These are phyloP conservation scores for Amanita brunnescens DNA, from an alignment of 768 basidiomycete species.

Conservation along the genomic window DNA sequence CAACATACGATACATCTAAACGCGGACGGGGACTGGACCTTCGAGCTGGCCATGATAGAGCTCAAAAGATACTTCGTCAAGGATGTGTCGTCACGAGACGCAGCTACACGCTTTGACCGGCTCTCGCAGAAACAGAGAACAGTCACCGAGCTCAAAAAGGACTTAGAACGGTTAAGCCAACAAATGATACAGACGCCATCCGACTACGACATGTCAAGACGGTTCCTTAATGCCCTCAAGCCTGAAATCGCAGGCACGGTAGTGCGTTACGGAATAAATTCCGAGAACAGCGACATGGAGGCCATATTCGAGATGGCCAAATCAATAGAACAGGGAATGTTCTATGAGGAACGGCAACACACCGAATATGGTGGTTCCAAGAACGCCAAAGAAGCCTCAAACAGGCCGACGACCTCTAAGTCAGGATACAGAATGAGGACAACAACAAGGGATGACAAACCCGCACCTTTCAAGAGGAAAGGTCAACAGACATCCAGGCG, in stretches of 20 bases:
- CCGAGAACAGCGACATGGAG: background rate
- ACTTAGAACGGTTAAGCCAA: background rate
- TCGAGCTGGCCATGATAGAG: background rate
- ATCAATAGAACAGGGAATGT: background rate
- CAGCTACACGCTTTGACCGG: background rate
- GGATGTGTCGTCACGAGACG: background rate
- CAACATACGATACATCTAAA: background rate
- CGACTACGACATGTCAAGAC: background rate
- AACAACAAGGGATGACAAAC: no score
- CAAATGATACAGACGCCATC: background rate
- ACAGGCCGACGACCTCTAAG: no score
- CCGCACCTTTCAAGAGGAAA: no score
- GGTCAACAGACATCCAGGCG: background rate
- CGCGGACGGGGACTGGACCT: background rate
- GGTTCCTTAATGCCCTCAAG: background rate
- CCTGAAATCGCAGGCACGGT: background rate
- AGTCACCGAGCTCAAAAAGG: background rate
- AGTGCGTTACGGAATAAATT: background rate
- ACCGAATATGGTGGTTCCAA: no score
- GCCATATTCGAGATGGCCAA: background rate
- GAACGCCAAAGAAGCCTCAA: background rate
- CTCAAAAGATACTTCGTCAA: background rate
- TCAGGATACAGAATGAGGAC: background rate
- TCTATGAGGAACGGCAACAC: background rate
- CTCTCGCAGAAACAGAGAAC: background rate